Base-by-base conservation (phyloP, 2,329 filamentous ascomycete genomes). In the Sordariomycetes sp. region DNA sequence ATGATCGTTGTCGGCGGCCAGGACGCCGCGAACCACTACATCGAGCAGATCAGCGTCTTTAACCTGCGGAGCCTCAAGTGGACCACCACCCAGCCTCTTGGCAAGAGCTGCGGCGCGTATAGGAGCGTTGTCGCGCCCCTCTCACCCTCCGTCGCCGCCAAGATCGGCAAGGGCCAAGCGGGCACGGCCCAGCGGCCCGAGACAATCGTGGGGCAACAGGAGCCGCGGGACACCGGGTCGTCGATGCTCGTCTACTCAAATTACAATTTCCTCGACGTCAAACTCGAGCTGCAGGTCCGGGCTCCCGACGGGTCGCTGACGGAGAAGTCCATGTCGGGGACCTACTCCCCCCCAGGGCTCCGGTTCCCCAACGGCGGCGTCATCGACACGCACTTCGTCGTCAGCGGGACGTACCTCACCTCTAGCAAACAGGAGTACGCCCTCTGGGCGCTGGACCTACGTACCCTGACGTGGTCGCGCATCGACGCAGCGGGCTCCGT, bases 381-480 rank as follows among this genome's bases (percentile, higher is more conserved):
- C 53, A 92, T 97, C 62, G 92, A 96, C 69, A 92, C 90, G 6
- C 89, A 96, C 68, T 97, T 99, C 65, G 90, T 99, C 51, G 92
- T 99, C 24, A 96, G 91, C 67, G 94, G 94, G 32, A 99, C 94
- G 0, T 97, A 97, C 67, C 79, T 99, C 59, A 99, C 94, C 0
- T 96, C 92, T 1, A 96, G 92, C 1, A 97, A 96, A 71, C 92
- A 97, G 67, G 94, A 99, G 69, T 99, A 97, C 70, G 92, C 94
- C 0, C 77, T 99, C 1, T 99, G 94, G 94, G 92, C 94, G 2
- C 74, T 99, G 53, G 91, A 99, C 66, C 72, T 99, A 58, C 84
- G 86, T 59, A 94, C 86, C 0, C 73, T 99, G 57, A 94, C 87
- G 0, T 99, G 94, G 94, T 91, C 87, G 57, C 87, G 92, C 10